Conservation (phyloP, 768 basidiomycete genomes). For the Trametes villosa region DNA sequence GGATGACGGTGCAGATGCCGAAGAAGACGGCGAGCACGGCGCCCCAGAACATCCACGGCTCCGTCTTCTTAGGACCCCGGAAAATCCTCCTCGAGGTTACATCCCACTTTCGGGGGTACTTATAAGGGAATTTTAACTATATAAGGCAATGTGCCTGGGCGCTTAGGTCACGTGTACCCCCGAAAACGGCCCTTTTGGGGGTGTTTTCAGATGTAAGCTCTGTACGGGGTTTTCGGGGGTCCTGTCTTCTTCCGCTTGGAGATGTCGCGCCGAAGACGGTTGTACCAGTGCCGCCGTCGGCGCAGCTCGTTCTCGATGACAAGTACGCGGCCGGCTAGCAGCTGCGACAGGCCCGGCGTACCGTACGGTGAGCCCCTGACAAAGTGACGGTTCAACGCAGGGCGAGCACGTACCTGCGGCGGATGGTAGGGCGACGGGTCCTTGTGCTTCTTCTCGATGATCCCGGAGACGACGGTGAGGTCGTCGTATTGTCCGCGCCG, state of each 20-base stretch:
- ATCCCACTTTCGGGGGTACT: too few relatives aligned
- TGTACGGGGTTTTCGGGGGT: too few relatives aligned
- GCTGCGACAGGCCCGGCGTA: neutral
- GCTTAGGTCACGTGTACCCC: too few relatives aligned
- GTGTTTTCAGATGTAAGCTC: too few relatives aligned
- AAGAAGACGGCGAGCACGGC: constrained; percentile 24
- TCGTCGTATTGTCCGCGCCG: constrained; percentile 12
- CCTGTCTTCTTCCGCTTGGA: constrained; percentile 18
- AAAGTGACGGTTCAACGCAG: neutral
- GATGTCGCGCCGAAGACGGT: constrained; percentile 18
- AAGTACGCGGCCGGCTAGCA: constrained; percentile 14
- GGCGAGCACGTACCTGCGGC: constrained; percentile 9
- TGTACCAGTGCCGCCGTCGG: constrained; percentile 17
- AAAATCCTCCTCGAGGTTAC: too few relatives aligned
- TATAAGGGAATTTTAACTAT: too few relatives aligned
- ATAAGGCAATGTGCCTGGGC: too few relatives aligned
- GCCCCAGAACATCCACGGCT: constrained; percentile 26
- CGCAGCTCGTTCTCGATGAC: constrained; percentile 6
- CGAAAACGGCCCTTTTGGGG: too few relatives aligned
- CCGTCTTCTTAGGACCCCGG: too few relatives aligned
- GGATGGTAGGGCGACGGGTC: neutral
- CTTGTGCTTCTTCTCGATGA: constrained; percentile 8
- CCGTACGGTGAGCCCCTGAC: neutral
- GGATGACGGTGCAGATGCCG: constrained; percentile 24
- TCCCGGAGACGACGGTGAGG: constrained; percentile 12